phyloP scores from a whole-genome alignment of 352 stramenopile genomes.

The Phytophthora pinifolia region DNA sequence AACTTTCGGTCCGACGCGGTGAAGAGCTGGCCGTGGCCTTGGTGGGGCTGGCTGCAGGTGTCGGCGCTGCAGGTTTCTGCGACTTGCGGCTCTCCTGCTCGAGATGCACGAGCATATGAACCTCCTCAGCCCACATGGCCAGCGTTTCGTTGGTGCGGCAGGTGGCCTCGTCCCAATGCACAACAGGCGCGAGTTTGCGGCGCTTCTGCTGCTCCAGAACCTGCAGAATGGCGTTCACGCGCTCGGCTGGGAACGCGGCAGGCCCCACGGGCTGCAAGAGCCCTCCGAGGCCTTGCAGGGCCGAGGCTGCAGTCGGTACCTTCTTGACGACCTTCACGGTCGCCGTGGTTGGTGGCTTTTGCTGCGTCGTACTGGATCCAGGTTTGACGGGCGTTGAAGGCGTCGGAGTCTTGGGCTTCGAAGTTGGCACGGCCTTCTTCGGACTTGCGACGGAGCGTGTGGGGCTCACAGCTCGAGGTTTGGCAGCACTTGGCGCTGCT shows the following conservation, averaged over 20 bases:
- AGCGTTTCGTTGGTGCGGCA: slow-evolving; percentile 53
- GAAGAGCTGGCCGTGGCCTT: slow-evolving; percentile 13
- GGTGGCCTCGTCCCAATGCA: slow-evolving; percentile 59
- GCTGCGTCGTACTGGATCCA: slow-evolving; percentile 9
- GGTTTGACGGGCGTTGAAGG: slow-evolving; percentile 1
- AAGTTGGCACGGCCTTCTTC: slow-evolving; percentile 7
- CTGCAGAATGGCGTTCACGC: slow-evolving; percentile 43
- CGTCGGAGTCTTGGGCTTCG: slow-evolving; percentile 10
- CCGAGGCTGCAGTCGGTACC: slow-evolving; percentile 16
- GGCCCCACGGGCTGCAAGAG: slow-evolving; percentile 38
- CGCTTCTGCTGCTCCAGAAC: slow-evolving; percentile 42
- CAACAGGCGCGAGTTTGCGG: slow-evolving; percentile 27
- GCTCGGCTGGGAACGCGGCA: slow-evolving; percentile 43
- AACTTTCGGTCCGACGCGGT: slow-evolving; percentile 8
- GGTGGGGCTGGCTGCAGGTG: slow-evolving; percentile 1
- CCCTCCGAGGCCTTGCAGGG: slow-evolving; percentile 41
- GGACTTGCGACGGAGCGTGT: slow-evolving; percentile 4
- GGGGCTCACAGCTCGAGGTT: slow-evolving; percentile 18
- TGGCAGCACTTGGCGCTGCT: slow-evolving; percentile 4
- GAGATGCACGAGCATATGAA: slow-evolving; percentile 49
- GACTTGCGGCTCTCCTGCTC: slow-evolving; percentile 67
- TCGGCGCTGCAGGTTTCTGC: slow-evolving; percentile 29
- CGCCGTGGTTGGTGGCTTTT: neutral
- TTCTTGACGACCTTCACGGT: slow-evolving; percentile 17
- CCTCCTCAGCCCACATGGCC: slow-evolving; percentile 63